Evolutionary conservation across 2,329 filamentous ascomycete species (phyloP).

Genomic region (Colletotrichum tamarilloi): DNA sequence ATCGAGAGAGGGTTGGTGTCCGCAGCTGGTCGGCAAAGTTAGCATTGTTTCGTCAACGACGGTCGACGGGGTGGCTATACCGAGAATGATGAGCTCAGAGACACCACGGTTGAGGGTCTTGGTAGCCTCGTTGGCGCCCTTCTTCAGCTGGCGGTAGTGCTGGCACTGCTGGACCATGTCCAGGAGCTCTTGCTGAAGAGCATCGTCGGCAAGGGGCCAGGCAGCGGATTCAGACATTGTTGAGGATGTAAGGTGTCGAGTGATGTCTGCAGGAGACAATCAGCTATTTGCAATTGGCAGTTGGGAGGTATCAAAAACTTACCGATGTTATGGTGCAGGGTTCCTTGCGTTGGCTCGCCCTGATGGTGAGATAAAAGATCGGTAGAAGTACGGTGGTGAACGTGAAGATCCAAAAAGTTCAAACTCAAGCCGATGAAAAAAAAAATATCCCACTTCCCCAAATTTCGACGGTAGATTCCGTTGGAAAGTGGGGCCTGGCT

Average conservation of each 20-base stretch:
- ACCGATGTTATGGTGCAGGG: constrained; percentile 52
- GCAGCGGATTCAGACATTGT: constrained; percentile 49
- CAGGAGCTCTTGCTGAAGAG: constrained; percentile 83
- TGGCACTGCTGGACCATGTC: constrained; percentile 80
- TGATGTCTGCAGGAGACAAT: constrained; percentile 14
- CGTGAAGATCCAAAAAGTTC: constrained; percentile 14
- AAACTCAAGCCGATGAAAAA: constrained; percentile 28
- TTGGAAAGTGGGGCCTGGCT: not conserved
- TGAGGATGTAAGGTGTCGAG: constrained; percentile 11
- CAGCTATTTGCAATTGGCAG: not conserved
- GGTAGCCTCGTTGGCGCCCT: constrained; percentile 72
- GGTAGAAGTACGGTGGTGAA: constrained; percentile 8
- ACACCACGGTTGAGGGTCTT: constrained; percentile 94
- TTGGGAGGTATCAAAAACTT: not conserved
- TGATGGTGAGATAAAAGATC: constrained; percentile 42
- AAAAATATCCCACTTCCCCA: constrained; percentile 36
- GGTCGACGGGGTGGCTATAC: not conserved
- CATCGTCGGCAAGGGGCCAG: constrained; percentile 79
- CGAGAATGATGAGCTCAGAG: constrained; percentile 85
- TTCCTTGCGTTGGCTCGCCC: constrained; percentile 73
- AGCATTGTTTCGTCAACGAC: not conserved
- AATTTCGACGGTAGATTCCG: constrained; percentile 26
- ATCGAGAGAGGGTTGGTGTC: constrained; percentile 91
- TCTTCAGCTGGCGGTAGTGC: constrained; percentile 83
- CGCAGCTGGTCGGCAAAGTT: constrained; percentile 63